Evolutionary conservation across 176 grass and related monocot species (phyloP), one percentile per base, ranked within the genome.

Genomic region (Melocanna baccifera): DNA sequence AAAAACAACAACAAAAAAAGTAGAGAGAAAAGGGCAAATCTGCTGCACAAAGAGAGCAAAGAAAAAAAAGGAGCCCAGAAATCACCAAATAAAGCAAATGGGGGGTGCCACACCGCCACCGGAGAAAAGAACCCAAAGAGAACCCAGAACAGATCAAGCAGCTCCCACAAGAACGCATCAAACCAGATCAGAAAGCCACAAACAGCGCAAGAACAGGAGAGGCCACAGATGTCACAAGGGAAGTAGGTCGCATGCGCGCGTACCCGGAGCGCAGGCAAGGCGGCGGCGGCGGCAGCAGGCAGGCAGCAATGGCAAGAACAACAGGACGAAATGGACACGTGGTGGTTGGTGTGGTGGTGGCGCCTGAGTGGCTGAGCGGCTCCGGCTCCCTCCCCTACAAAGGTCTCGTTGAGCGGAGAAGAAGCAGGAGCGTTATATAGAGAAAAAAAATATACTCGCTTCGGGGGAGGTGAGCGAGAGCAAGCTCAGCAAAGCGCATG

Each of bases 81-180:
- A 10, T 42, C 81, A 18, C 52, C 76, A 48, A 84, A 91, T 84
- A 85, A 12, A 76, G 76, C 41, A 81, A 87, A 84, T 84, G 89
- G 45, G 45, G 3, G 53, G 62, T 2, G 80, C 20, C 67, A 0
- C 43, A 11, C 10, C 0, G 29, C 22, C 84, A 13, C 40, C 70
- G 9, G 55, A 25, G 34, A 4, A 59, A 65, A 37, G 16, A 59
- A 70, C 50, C 43, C 78, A 46, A 7, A 26, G n/a, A 14, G 20
- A 72, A 34, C 75, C 50, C 26, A 18, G 67, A 80, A 80, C 62
- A 84, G 83, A 90, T 84, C 81, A 29, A 69, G 51, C 55, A 25
- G 3, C 40, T 30, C 67, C 67, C 74, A 9, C 47, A 14, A 58
- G 41, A 79, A 68, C 75, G 76, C 80, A 40, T 61, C 80, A 30